Conservation (phyloP, 768 basidiomycete genomes). For the Mrakia blollopis region DNA sequence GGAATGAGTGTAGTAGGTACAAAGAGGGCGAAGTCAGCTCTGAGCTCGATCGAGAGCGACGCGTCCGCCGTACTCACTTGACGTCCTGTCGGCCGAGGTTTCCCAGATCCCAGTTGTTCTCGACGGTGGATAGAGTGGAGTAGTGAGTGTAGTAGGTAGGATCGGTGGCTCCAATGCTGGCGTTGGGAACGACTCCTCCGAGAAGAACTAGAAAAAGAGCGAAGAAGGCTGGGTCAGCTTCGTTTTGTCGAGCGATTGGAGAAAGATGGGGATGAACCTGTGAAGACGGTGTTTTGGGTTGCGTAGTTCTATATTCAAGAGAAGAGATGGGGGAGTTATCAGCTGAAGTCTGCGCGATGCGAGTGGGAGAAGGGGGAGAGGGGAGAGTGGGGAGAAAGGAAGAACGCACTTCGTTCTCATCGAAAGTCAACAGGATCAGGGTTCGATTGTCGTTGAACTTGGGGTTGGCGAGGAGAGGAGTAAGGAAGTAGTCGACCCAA, state of each 20-base stretch:
- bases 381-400: too few species aligned
- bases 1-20: too few species aligned
- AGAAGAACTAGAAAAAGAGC: conserved; percentile 27
- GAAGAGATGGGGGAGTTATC: too few species aligned
- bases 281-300: conserved; percentile 44
- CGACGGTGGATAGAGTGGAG: conserved; percentile 54
- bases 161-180: conserved; percentile 43
- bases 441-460: conserved; percentile 56
- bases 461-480: conserved; percentile 52
- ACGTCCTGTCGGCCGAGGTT: conserved; percentile 59
- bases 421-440: conserved; percentile 58
- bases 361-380: too few species aligned
- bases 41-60: too few species aligned
- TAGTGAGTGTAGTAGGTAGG: conserved; percentile 58
- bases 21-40: too few species aligned
- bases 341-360: too few species aligned
- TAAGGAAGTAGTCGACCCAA: conserved; percentile 55
- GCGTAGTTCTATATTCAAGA: conserved; percentile 25
- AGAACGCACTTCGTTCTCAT: conserved; percentile 50
- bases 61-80: conserved; percentile 40
- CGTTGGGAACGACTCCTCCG: conserved; percentile 32
- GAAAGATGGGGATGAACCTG: too few species aligned
- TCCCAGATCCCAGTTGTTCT: conserved; percentile 60
- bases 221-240: too few species aligned
- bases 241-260: too few species aligned